Base-by-base conservation (phyloP, 768 basidiomycete genomes). In the Lactarius sanguifluus region DNA sequence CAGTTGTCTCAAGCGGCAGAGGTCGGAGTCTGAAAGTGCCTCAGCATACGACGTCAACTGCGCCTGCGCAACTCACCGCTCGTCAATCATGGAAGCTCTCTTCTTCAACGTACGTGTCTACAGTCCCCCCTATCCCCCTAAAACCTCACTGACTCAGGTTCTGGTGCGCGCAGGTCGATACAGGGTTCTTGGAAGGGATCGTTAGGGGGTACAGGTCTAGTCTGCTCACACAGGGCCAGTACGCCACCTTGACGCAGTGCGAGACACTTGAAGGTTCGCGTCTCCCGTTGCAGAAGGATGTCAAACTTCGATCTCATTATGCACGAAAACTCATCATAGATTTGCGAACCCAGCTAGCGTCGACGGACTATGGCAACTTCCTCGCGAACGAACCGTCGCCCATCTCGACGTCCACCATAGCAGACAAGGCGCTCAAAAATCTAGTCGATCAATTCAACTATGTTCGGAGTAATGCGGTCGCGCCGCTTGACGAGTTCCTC, bases 361-460 rank as follows among this genome's bases (percentile, higher is more conserved):
- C 96, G 15, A 98, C 96, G 6, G 97, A 99, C 79, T 99, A 99
- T 76, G 95, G 96, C 74, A 96, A 93, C 79, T 99, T 99, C 78
- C 89, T 99, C 56, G 89, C 96, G 34, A 98, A 98, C 73, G 97
- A 99, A 76, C 89, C 96, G 2, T 83, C 94, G 30, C 96, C 95
- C 15, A 85, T 98, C 63, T 91, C 93, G 63, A 97, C 96, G 9
- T 89, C 94, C 10, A 95, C 93, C 58, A 98, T 98, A 74, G 86
- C 93, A n/a, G 96, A 96, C 79, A 95, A 90, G 79, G 96, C 97
- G 34, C 98, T 95, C 2, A 91, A 95, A 75, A 82, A 92, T 69
- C 87, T 99, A 38, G 96, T 99, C 34, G 91, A 97, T 76, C 97
- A 98, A 77, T 98, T 99, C 85, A 93, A 96, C 77, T 98, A 90